These are phyloP conservation scores for Leccinum longicurvipes DNA, from an alignment of 768 basidiomycete genomes.

Conservation along the genomic window DNA sequence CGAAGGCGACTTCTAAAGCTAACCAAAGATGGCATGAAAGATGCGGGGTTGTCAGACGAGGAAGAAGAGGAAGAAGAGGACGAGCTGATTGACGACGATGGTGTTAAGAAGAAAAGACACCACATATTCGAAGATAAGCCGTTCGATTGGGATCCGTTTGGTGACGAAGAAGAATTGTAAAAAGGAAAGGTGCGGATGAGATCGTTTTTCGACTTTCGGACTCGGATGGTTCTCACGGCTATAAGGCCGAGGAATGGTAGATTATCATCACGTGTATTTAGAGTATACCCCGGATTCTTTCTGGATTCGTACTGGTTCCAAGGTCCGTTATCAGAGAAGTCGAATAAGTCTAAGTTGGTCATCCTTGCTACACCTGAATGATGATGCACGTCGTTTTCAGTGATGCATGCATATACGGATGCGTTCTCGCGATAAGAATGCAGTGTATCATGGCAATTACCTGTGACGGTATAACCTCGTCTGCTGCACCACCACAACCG, in stretches of 20 bases:
- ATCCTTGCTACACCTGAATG: background rate
- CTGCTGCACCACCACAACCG: too few species aligned
- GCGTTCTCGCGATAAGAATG: background rate
- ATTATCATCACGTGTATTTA: constrained; percentile 11
- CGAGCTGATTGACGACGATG: constrained; percentile 9
- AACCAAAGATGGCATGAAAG: constrained; percentile 29
- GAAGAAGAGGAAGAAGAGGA: constrained; percentile 24
- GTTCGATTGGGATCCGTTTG: constrained; percentile 31
- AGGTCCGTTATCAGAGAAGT: background rate
- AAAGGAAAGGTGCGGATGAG: background rate
- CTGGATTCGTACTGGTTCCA: background rate
- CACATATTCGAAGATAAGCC: constrained; percentile 29
- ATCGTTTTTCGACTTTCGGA: background rate
- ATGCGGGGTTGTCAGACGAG: constrained; percentile 18
- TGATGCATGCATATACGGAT: background rate
- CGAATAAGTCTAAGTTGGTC: background rate
- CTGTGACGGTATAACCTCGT: too few species aligned
- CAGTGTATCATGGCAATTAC: background rate
- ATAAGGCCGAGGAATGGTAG: background rate
- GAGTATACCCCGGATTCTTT: background rate
- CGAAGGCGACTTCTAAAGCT: constrained; percentile 26
- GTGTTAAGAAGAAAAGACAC: constrained; percentile 10
- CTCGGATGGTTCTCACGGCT: background rate
- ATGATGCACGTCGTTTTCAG: background rate
- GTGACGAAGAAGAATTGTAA: constrained; percentile 26